Evolutionary conservation across 2,329 filamentous ascomycete species (phyloP).

Genomic region (Thelonectria blattea): DNA sequence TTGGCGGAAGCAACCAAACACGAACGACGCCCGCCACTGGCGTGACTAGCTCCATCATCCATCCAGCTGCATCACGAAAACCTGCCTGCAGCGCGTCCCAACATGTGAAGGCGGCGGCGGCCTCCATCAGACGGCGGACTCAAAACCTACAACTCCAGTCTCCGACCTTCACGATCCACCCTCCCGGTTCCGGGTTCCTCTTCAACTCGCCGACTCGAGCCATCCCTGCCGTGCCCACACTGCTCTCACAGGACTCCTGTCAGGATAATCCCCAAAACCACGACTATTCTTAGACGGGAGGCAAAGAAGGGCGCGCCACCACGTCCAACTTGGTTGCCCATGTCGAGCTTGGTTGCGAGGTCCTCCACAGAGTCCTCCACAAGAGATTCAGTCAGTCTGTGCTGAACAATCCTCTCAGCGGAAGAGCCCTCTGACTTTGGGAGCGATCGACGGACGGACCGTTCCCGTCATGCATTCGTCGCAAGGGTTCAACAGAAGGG

Average conservation of each 20-base stretch:
- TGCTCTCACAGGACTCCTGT: slow-evolving; percentile 1
- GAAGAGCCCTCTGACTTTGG: neutral
- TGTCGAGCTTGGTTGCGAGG: slow-evolving; percentile 16
- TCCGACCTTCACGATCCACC: slow-evolving; percentile 3
- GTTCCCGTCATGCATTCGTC: too few relatives aligned
- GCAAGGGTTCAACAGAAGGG: too few relatives aligned
- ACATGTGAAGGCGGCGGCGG: slow-evolving; percentile 15
- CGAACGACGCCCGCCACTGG: slow-evolving; percentile 19
- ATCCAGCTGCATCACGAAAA: slow-evolving; percentile 11
- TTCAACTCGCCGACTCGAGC: neutral
- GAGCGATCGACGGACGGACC: slow-evolving; percentile 8
- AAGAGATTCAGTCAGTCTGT: slow-evolving; percentile 14
- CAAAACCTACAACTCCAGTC: neutral
- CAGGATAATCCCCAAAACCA: slow-evolving; percentile 1
- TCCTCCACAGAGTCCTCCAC: slow-evolving; percentile 13
- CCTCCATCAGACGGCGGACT: slow-evolving; percentile 7
- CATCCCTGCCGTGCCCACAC: slow-evolving; percentile 24
- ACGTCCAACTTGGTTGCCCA: slow-evolving; percentile 22
- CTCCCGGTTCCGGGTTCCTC: slow-evolving; percentile 3
- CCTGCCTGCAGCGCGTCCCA: slow-evolving; percentile 5
- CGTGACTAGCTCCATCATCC: slow-evolving; percentile 4
- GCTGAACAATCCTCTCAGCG: slow-evolving; percentile 14
- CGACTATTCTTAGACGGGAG: slow-evolving; percentile 37
- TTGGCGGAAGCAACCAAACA: neutral
- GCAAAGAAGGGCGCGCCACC: slow-evolving; percentile 41